Evolutionary conservation across 1,284 basidiomycete genomes (phyloP), one percentile per base, ranked within the genome.

Genomic region (Tilletia indica): DNA sequence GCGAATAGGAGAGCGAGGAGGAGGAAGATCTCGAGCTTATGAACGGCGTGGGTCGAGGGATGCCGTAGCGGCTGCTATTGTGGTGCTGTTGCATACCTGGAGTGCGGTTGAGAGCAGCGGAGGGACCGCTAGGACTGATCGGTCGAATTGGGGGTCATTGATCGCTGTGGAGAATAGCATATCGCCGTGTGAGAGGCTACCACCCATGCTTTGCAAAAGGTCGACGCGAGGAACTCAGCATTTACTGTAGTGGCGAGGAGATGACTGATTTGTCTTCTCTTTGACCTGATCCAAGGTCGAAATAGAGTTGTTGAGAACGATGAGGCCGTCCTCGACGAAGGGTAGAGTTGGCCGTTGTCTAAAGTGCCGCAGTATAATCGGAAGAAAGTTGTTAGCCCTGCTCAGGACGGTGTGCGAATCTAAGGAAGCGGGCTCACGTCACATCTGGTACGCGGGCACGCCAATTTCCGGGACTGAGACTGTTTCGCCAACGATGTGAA

Each of bases 301-400:
- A n/a, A n/a, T n/a, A n/a, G n/a, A n/a, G n/a, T n/a, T n/a, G n/a
- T n/a, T n/a, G n/a, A n/a, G n/a, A n/a, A n/a, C n/a, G n/a, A n/a
- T n/a, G n/a, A n/a, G n/a, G n/a, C n/a, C n/a, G n/a, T n/a, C n/a
- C n/a, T n/a, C n/a, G n/a, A n/a, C n/a, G n/a, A n/a, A n/a, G n/a
- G n/a, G n/a, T n/a, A 93, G 21, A 98, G 88, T 2, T 88, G 89
- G 70, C 97, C 89, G 77, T 94, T 93, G 73, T 91, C 86, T 54
- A 98, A 87, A 2, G 88, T 86, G 71, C 88, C 86, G 48, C 97
- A 87, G 89, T 89, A 0, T 93, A 92, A 61, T 93, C 87, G 73
- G 86, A 85, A 79, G 96, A 89, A 70, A 89, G 87, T 92, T 89
- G 87, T 61, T 86, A 85, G 72, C 93, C 89, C 72, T 90, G 87